Evolutionary conservation across 495 filamentous ascomycete species (phyloP).

Genomic region (Aspergillus hancockii): DNA sequence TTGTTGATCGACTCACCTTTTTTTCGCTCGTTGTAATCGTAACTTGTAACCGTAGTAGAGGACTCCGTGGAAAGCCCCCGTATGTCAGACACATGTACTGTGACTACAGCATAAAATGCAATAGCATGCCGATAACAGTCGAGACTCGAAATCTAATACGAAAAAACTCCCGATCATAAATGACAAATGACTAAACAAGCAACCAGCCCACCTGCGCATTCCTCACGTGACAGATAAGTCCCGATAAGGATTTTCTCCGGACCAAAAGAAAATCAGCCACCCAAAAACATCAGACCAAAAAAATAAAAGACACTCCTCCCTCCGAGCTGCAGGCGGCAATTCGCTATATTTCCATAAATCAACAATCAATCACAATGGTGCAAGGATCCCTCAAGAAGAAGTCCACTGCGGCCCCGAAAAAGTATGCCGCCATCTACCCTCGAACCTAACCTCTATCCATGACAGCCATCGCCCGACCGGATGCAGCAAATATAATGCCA

Average conservation of each 20-base stretch:
- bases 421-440: no score
- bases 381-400: conserved; percentile 45
- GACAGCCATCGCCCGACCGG: not conserved
- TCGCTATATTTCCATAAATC: not conserved
- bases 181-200: no score
- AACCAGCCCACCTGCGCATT: not conserved
- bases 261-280: not conserved
- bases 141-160: not conserved
- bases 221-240: conserved; percentile 18
- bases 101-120: no score
- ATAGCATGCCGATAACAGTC: no score
- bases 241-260: conserved; percentile 14
- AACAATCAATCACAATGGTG: conserved; percentile 27
- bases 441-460: not conserved
- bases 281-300: not conserved
- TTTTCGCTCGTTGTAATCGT: not conserved
- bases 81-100: no score
- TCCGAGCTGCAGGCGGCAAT: conserved; percentile 36
- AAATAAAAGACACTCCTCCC: not conserved
- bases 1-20: conserved; percentile 5
- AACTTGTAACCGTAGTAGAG: no score
- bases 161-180: no score
- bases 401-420: conserved; percentile 29
- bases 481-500: not conserved
- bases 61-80: no score